Percentiles rank a stretch among this genome's conserved stretches.
Evolutionary conservation across 202 grass and related monocot genomes (phyloP).

Genomic region (Dendrocalamus latiflorus): DNA sequence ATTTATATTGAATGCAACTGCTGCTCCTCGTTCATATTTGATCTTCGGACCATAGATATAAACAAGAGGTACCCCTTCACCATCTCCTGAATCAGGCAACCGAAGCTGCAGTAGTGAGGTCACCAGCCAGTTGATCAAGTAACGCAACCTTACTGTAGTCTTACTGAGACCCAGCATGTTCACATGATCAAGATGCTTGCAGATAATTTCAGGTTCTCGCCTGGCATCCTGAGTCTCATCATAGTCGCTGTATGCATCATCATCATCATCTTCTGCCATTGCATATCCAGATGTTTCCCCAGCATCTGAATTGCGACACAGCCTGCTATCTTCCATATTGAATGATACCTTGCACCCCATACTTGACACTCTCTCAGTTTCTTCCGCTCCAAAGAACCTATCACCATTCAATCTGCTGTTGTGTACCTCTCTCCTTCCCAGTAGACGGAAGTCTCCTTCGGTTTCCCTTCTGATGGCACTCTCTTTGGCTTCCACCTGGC

Average conservation of each 20-base stretch:
- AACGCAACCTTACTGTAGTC: constrained; percentile 80
- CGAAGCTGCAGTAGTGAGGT: constrained; percentile 85
- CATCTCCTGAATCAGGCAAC: constrained; percentile 71
- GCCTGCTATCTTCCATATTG: constrained; percentile 57
- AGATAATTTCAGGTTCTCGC: constrained; percentile 81
- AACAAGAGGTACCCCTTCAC: no score
- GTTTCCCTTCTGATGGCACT: constrained; percentile 95
- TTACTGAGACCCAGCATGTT: constrained; percentile 93
- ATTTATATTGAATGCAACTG: no score
- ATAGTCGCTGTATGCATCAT: constrained; percentile 64
- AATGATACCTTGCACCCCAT: constrained; percentile 84
- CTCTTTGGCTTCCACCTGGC: constrained; percentile 56
- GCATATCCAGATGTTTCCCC: constrained; percentile 67
- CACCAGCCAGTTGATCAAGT: constrained; percentile 92
- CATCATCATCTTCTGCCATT: constrained; percentile 49
- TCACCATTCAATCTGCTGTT: constrained; percentile 56
- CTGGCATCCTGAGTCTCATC: constrained; percentile 67
- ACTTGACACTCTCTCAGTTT: constrained; percentile 55
- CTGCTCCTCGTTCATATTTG: no score
- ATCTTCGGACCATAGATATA: no score
- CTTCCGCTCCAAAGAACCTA: constrained; percentile 71
- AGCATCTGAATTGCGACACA: constrained; percentile 49
- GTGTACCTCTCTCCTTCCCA: constrained; percentile 73
- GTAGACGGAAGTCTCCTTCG: constrained; percentile 87
- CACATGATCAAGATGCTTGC: constrained; percentile 91